Evolutionary conservation across 305 asterid genomes (phyloP).

Genomic region (Salvia sclarea): DNA sequence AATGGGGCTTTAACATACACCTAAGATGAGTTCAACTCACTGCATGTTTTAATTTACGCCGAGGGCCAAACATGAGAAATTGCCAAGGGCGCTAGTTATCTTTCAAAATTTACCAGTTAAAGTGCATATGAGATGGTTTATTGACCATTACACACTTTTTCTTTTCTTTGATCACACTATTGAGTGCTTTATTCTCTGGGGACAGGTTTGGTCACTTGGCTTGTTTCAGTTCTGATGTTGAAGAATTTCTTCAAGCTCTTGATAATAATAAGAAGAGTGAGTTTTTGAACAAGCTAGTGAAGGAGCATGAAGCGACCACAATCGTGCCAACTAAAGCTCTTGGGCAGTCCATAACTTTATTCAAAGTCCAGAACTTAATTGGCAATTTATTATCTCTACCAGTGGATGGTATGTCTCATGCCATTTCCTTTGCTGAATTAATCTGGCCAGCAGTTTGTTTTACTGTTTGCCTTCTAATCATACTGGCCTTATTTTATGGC

Average conservation of each 20-base stretch:
- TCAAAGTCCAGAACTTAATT: conserved; percentile 66
- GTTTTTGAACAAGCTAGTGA: conserved; percentile 56
- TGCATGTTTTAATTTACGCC: conserved; percentile 1
- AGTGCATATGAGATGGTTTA: conserved; percentile 14
- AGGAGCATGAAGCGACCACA: conserved; percentile 48
- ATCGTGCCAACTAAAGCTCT: conserved; percentile 61
- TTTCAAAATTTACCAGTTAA: conserved; percentile 2
- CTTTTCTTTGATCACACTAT: conserved; percentile 26
- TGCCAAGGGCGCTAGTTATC: conserved; percentile 8
- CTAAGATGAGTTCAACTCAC: conserved; percentile 6
- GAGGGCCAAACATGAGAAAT: conserved; percentile 17
- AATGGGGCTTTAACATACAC: conserved; percentile 16
- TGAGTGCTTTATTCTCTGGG: conserved; percentile 32
- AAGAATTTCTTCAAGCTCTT: conserved; percentile 66
- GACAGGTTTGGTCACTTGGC: conserved; percentile 97
- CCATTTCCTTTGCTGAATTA: conserved; percentile 32
- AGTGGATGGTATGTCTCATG: conserved; percentile 54
- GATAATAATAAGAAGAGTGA: conserved; percentile 51
- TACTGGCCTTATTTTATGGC: background rate
- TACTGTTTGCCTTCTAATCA: conserved; percentile 10
- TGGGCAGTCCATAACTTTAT: conserved; percentile 72
- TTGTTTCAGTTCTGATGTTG: conserved; percentile 79
- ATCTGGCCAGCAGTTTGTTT: conserved; percentile 25
- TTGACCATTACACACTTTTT: conserved; percentile 15
- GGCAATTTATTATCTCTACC: conserved; percentile 64